phyloP scores from a whole-genome alignment of 768 basidiomycete genomes.

The Cubamyces sp. region DNA sequence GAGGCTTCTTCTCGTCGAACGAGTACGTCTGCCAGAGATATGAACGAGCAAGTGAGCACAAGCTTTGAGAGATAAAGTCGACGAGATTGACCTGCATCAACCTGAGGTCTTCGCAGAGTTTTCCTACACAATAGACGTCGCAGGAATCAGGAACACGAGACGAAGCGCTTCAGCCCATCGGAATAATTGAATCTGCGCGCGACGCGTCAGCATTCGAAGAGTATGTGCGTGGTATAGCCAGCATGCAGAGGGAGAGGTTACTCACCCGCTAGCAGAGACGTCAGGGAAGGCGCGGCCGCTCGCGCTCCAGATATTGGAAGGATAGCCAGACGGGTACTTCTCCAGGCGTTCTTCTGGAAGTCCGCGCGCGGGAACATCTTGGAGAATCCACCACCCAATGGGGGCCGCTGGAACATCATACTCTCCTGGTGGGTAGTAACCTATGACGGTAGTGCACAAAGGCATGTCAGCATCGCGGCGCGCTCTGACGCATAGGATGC shows the following conservation, averaged over 20 bases:
- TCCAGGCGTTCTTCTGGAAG: slow-evolving; percentile 39
- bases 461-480: not conserved
- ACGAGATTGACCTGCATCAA: too few relatives aligned
- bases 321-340: slow-evolving; percentile 39
- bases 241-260: not conserved
- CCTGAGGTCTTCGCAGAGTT: too few relatives aligned
- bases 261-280: slow-evolving; percentile 40
- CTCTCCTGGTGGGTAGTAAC: slow-evolving; percentile 38
- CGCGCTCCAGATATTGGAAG: slow-evolving; percentile 38
- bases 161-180: slow-evolving; percentile 33
- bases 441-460: not conserved
- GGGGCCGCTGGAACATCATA: slow-evolving; percentile 40
- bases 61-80: too few relatives aligned
- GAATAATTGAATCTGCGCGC: slow-evolving; percentile 38
- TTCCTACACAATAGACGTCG: not conserved
- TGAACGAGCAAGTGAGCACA: too few relatives aligned
- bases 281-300: slow-evolving; percentile 40
- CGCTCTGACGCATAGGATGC: not conserved
- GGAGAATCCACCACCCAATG: slow-evolving; percentile 45
- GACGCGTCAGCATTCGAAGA: not conserved
- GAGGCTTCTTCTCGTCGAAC: too few relatives aligned
- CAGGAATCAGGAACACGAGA: not conserved
- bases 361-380: slow-evolving; percentile 43
- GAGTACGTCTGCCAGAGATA: too few relatives aligned
- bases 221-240: not conserved